Evolutionary conservation across 2,329 filamentous ascomycete species (phyloP).

Genomic region (Beauveria sp.): DNA sequence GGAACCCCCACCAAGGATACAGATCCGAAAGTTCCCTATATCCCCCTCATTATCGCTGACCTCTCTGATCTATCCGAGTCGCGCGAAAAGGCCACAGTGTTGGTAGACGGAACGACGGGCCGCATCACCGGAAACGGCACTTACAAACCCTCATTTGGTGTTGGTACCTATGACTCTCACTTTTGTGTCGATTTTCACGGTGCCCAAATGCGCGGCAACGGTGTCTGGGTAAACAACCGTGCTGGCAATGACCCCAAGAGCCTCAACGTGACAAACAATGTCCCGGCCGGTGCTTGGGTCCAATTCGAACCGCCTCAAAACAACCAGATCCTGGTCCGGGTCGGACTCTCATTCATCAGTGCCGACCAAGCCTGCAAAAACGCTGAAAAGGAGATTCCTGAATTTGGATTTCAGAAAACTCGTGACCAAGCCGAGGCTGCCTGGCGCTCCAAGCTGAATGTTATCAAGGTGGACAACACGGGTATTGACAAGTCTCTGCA

Average conservation of each 20-base stretch:
- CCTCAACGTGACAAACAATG: conserved; percentile 23
- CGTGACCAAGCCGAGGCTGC: conserved; percentile 46
- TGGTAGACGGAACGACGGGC: conserved; percentile 35
- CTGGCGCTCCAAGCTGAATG: conserved; percentile 57
- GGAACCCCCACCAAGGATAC: conserved; percentile 15
- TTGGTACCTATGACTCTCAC: conserved; percentile 47
- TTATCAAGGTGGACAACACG: conserved; percentile 47
- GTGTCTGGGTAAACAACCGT: conserved; percentile 49
- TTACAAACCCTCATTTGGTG: conserved; percentile 54
- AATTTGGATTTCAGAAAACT: conserved; percentile 55
- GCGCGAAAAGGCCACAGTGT: conserved; percentile 17
- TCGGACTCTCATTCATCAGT: conserved; percentile 66
- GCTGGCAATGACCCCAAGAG: conserved; percentile 37
- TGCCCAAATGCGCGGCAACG: conserved; percentile 44
- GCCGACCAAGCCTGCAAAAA: conserved; percentile 60
- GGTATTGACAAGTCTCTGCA: conserved; percentile 50
- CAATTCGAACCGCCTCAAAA: conserved; percentile 41
- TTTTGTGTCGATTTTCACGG: conserved; percentile 55
- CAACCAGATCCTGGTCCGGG: conserved; percentile 52
- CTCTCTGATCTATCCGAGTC: conserved; percentile 44
- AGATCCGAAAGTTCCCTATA: conserved; percentile 14
- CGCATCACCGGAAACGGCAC: conserved; percentile 52
- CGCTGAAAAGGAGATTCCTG: conserved; percentile 60
- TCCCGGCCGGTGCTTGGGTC: conserved; percentile 51
- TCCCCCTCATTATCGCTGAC: conserved; percentile 52